phyloP scores from a whole-genome alignment of 257 asterid genomes.

The Solanum paucissectum region DNA sequence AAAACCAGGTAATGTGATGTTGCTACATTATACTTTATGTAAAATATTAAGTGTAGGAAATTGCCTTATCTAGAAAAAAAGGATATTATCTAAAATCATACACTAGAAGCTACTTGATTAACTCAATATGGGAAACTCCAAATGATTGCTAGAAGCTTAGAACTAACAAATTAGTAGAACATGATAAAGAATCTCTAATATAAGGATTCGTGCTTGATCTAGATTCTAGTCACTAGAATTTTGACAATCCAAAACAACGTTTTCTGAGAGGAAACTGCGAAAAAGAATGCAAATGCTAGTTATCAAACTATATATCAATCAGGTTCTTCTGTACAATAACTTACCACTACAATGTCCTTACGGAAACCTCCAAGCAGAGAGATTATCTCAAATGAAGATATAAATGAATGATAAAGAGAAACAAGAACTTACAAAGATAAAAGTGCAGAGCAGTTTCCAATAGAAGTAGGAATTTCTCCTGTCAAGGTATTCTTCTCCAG shows the following conservation, averaged over 20 bases:
- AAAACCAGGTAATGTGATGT: background rate
- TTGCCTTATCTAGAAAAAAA: background rate
- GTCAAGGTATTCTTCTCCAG: constrained; percentile 45
- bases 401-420: background rate
- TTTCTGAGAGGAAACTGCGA: background rate
- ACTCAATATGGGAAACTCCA: background rate
- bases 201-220: background rate
- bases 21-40: background rate
- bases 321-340: background rate
- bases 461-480: constrained; percentile 55
- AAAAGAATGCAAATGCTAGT: background rate
- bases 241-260: background rate
- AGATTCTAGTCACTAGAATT: background rate
- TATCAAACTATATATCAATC: background rate
- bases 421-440: constrained; percentile 49
- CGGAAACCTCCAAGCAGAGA: background rate
- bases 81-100: background rate
- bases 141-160: background rate
- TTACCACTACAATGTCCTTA: background rate
- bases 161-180: background rate
- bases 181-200: background rate
- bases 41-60: background rate
- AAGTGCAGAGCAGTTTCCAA: constrained; percentile 48
- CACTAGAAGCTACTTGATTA: background rate
- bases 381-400: background rate